These are phyloP conservation scores for Ophiostoma angusticollis DNA, from an alignment of 2,329 filamentous ascomycete genomes.

Conservation along the genomic window DNA sequence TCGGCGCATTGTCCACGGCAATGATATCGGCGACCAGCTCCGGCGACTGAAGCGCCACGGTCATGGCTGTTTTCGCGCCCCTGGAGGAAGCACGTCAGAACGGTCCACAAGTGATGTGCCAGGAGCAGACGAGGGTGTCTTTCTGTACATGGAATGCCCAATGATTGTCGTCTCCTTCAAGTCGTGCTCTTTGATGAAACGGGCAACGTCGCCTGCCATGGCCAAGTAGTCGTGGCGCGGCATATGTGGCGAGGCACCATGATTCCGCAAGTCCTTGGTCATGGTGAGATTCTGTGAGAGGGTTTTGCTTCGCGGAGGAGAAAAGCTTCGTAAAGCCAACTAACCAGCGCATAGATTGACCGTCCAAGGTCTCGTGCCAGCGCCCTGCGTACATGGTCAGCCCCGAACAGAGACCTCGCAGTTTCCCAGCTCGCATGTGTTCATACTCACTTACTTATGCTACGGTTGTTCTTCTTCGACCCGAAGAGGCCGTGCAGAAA, in stretches of 20 bases:
- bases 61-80: conserved; percentile 90
- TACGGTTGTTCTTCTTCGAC: conserved; percentile 88
- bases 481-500: conserved; percentile 91
- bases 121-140: background rate
- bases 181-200: conserved; percentile 61
- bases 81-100: conserved; percentile 23
- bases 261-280: conserved; percentile 71
- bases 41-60: conserved; percentile 61
- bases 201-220: conserved; percentile 72
- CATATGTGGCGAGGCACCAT: conserved; percentile 77
- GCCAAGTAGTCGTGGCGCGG: conserved; percentile 63
- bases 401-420: no score
- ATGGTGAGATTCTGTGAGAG: background rate
- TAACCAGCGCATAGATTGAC: conserved; percentile 68
- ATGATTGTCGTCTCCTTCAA: conserved; percentile 66
- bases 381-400: conserved; percentile 36
- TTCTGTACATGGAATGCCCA: conserved; percentile 75
- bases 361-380: conserved; percentile 70
- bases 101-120: background rate
- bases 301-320: background rate
- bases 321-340: conserved; percentile 18
- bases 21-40: conserved; percentile 57
- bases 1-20: conserved; percentile 82
- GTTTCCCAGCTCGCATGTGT: no score
- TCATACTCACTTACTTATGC: conserved; percentile 72